These are phyloP conservation scores for Annona cherimola DNA, from an alignment of 164 flowering plant species.

Conservation along the genomic window DNA sequence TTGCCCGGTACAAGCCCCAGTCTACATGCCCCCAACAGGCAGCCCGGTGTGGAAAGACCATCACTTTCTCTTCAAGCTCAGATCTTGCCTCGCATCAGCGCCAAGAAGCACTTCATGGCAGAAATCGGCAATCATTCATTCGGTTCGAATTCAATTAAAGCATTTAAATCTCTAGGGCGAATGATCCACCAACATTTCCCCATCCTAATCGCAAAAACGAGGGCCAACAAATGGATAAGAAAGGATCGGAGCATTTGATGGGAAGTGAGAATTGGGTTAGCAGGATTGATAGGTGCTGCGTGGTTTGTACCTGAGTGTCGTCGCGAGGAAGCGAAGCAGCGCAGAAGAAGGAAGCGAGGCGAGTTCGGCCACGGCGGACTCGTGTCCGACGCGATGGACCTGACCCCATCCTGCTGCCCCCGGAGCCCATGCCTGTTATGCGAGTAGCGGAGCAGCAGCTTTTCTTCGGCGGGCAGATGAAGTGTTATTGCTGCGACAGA, in stretches of 20 bases:
- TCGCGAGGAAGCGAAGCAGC: slow-evolving; percentile 39
- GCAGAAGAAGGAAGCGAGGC: slow-evolving; percentile 41
- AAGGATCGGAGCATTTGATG: background rate
- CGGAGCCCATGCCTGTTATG: slow-evolving; percentile 40
- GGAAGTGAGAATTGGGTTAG: background rate
- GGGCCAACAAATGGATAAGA: background rate
- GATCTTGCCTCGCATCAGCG: no score
- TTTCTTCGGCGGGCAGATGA: background rate
- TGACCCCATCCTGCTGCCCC: slow-evolving; percentile 42
- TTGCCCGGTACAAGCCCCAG: background rate
- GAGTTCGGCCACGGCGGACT: slow-evolving; percentile 22
- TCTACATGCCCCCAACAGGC: background rate
- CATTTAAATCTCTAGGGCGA: background rate
- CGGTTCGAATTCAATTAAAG: background rate
- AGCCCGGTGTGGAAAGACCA: background rate
- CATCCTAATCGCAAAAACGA: background rate
- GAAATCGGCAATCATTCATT: background rate
- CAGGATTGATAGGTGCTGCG: no score
- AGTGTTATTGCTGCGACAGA: no score
- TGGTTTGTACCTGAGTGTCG: slow-evolving; percentile 17
- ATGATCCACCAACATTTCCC: background rate
- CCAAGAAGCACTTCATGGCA: background rate
- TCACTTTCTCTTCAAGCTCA: no score
- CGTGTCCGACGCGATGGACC: slow-evolving; percentile 27
- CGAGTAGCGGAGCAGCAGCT: background rate